Percentiles rank a stretch among this genome's conserved stretches.
Evolutionary conservation across 2,329 filamentous ascomycete species (phyloP).

Genomic region (Capronia epimyces): DNA sequence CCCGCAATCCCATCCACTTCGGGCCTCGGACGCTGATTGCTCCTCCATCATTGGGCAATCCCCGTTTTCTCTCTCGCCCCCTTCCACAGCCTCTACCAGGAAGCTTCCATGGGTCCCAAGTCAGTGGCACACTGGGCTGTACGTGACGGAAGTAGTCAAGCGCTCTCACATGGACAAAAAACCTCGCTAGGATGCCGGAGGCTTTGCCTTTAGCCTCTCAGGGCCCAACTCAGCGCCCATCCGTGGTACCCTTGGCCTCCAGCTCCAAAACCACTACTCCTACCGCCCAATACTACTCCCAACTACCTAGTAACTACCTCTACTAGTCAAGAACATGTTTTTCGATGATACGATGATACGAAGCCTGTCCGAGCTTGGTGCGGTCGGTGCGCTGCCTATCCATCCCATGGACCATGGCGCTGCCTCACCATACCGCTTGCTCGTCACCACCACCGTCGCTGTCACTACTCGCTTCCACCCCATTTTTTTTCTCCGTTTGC

Average conservation of each 20-base stretch:
- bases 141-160: neutral
- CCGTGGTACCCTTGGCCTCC: neutral
- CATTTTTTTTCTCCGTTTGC: slow-evolving; percentile 8
- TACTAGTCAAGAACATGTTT: neutral
- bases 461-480: slow-evolving; percentile 1
- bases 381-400: slow-evolving; percentile 6
- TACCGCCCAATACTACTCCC: neutral
- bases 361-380: slow-evolving; percentile 10
- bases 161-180: no score
- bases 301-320: neutral
- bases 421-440: neutral
- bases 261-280: neutral
- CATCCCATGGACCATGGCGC: neutral
- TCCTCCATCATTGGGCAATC: neutral
- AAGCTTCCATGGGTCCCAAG: neutral
- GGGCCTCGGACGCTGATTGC: neutral
- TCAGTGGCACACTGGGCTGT: no score
- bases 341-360: slow-evolving; percentile 9
- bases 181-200: neutral
- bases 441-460: neutral
- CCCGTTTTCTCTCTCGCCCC: neutral
- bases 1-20: neutral
- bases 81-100: neutral
- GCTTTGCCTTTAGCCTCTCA: neutral
- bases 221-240: neutral